Evolutionary conservation across 495 filamentous ascomycete species (phyloP).

Genomic region (Pyrenula aspistea): DNA sequence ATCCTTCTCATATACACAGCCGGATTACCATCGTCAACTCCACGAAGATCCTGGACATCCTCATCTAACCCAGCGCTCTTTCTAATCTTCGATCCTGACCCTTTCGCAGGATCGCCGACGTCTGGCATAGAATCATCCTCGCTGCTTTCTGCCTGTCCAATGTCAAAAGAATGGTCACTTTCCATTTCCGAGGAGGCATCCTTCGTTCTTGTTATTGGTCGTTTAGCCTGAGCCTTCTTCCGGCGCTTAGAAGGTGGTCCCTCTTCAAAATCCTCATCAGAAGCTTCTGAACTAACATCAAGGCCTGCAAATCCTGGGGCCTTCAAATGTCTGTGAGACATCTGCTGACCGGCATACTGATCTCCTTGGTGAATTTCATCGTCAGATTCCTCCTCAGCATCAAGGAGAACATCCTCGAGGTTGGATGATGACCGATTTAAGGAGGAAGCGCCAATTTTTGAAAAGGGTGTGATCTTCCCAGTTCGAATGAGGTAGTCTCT

Average conservation of each 20-base stretch:
- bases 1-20: slow-evolving; percentile 67
- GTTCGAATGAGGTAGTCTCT: slow-evolving; percentile 88
- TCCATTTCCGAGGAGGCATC: slow-evolving; percentile 26
- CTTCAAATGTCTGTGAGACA: slow-evolving; percentile 72
- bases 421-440: slow-evolving; percentile 44
- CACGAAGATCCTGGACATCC: slow-evolving; percentile 52
- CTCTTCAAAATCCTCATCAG: slow-evolving; percentile 7
- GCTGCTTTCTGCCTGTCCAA: slow-evolving; percentile 22
- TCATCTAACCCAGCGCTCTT: slow-evolving; percentile 18
- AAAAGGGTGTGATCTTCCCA: slow-evolving; percentile 94
- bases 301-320: slow-evolving; percentile 64
- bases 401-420: slow-evolving; percentile 59
- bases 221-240: slow-evolving; percentile 14
- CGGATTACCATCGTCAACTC: slow-evolving; percentile 88
- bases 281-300: slow-evolving; percentile 23
- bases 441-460: slow-evolving; percentile 47
- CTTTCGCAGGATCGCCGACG: slow-evolving; percentile 18
- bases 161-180: slow-evolving; percentile 20
- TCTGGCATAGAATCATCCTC: slow-evolving; percentile 30
- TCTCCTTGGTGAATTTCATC: slow-evolving; percentile 42
- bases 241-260: slow-evolving; percentile 28
- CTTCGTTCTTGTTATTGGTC: slow-evolving; percentile 3
- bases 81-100: slow-evolving; percentile 17
- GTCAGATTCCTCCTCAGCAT: slow-evolving; percentile 57
- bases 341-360: slow-evolving; percentile 25